Evolutionary conservation across 2,329 filamentous ascomycete genomes (phyloP), one percentile per base, ranked within the genome.

Genomic region (Ophiostoma tasmaniense): DNA sequence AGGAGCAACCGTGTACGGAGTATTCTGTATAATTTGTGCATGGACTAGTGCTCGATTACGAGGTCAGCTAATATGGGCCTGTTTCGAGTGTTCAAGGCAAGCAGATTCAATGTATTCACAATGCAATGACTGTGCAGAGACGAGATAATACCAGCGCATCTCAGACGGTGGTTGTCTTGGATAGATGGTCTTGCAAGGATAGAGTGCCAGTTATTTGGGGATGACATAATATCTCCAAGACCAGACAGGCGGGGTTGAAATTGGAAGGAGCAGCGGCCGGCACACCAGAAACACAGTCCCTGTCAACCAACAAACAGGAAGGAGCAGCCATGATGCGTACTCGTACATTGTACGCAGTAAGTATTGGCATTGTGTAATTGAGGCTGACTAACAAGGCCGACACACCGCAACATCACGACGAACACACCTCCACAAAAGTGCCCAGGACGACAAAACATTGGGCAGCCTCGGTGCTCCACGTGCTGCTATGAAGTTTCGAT

Each of bases 1-100:
- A 59, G 52, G n/a, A 28, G 52, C 52, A n/a, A 22, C 45, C n/a
- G 45, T 52, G 45, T 52, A 52, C 33, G 33, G 33, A 33, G 33
- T 33, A 33, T 33, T 33, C 2, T 22, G 17, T 50, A 20, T 55
- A 55, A 25, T 55, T 28, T 55, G 50, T 25, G 3, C 50, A 25
- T 55, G 13, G n/a, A 61, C 55, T 61, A 61, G 55, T 55, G 50
- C 50, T 25, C 50, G n/a, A 30, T 61, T 61, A 61, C 55, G 55
- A 61, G 55, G 55, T 61, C 25, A 25, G 14, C 22, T 61, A 28
- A 14, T 30, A 61, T 30, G 11, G 55, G 55, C 11, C 25, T 61
- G 55, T 61, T 61, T 61, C 55, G 55, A 61, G 55, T 30, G 25
- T 61, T 25, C n/a, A 61, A 61, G 13, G 50, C 50, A 25, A 22